phyloP scores from a whole-genome alignment of 108 stramenopile species.

The Halocafeteria seosinensis region DNA sequence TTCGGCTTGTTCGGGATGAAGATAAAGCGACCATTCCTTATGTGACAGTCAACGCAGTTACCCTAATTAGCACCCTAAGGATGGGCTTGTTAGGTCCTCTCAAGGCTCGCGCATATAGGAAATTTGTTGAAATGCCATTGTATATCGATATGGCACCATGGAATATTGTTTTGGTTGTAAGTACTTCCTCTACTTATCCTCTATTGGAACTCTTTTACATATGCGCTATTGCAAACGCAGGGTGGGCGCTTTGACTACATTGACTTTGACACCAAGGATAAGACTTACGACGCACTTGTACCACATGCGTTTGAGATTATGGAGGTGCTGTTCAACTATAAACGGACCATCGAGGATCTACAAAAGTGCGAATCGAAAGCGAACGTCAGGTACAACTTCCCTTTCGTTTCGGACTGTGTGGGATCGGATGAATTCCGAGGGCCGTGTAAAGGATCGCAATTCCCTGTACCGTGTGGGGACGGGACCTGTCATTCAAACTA shows the following conservation, averaged over 20 bases:
- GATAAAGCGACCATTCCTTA: conserved; percentile 18
- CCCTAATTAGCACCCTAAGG: conserved; percentile 14
- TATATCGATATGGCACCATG: conserved; percentile 33
- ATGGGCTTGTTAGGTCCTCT: conserved; percentile 9
- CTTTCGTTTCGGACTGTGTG: conserved; percentile 19
- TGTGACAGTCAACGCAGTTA: conserved; percentile 14
- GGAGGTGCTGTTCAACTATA: conserved; percentile 27
- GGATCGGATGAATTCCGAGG: not conserved
- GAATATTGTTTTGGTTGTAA: conserved; percentile 24
- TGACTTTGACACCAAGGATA: conserved; percentile 23
- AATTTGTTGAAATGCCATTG: conserved; percentile 18
- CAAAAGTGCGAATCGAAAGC: conserved; percentile 8
- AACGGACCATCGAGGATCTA: conserved; percentile 26
- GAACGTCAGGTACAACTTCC: conserved; percentile 8
- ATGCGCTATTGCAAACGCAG: too few relatives aligned
- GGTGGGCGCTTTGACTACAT: conserved; percentile 28
- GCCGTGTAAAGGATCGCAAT: conserved; percentile 5
- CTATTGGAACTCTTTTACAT: too few relatives aligned
- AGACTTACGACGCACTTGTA: conserved; percentile 19
- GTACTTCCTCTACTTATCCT: too few relatives aligned
- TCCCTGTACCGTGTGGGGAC: conserved; percentile 22
- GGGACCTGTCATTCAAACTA: conserved; percentile 24
- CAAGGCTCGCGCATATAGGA: not conserved
- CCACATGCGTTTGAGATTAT: conserved; percentile 14
- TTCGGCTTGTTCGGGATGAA: conserved; percentile 11